A percentile compares a stretch with the other conserved stretches of the same genome.
These are phyloP conservation scores for Candida pseudofarinosa DNA, from an alignment of 805 yeast species.

Conservation along the genomic window DNA sequence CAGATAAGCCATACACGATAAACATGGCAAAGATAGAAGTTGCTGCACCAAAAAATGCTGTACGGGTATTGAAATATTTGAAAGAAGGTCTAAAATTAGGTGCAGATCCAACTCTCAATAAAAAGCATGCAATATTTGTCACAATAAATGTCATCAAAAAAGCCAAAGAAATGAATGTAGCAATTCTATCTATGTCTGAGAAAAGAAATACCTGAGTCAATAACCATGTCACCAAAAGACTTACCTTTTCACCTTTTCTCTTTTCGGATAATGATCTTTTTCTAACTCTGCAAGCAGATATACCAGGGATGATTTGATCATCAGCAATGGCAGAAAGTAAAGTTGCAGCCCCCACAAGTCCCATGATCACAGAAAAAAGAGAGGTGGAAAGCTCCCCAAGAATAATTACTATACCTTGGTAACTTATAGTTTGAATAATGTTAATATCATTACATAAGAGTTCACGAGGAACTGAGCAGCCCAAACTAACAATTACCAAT, in stretches of 20 bases:
- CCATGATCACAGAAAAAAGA: slow-evolving; percentile 88
- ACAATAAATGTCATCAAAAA: slow-evolving; percentile 94
- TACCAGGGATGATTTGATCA: slow-evolving; percentile 83
- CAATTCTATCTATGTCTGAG: slow-evolving; percentile 90
- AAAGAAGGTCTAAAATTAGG: slow-evolving; percentile 98
- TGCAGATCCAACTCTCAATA: slow-evolving; percentile 84
- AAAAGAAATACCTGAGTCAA: slow-evolving; percentile 81
- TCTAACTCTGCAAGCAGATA: slow-evolving; percentile 44
- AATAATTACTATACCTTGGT: slow-evolving; percentile 64
- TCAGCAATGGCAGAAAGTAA: slow-evolving; percentile 87
- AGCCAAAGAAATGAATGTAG: slow-evolving; percentile 95
- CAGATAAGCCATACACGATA: slow-evolving; percentile 88
- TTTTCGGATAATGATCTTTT: slow-evolving; percentile 39
- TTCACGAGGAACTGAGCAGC: slow-evolving; percentile 74
- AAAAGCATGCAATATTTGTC: slow-evolving; percentile 88
- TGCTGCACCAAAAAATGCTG: slow-evolving; percentile 75
- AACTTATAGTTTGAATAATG: slow-evolving; percentile 75
- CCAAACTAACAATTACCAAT: slow-evolving; percentile 77
- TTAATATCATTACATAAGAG: slow-evolving; percentile 76
- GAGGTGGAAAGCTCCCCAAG: slow-evolving; percentile 93
- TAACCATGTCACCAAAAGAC: slow-evolving; percentile 73
- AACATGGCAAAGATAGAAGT: slow-evolving; percentile 82
- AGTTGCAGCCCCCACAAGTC: slow-evolving; percentile 92
- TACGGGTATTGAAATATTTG: slow-evolving; percentile 73
- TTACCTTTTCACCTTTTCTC: slow-evolving; percentile 55